Base-by-base conservation (phyloP, 257 asterid genomes). In the Leonotis leonurus region DNA sequence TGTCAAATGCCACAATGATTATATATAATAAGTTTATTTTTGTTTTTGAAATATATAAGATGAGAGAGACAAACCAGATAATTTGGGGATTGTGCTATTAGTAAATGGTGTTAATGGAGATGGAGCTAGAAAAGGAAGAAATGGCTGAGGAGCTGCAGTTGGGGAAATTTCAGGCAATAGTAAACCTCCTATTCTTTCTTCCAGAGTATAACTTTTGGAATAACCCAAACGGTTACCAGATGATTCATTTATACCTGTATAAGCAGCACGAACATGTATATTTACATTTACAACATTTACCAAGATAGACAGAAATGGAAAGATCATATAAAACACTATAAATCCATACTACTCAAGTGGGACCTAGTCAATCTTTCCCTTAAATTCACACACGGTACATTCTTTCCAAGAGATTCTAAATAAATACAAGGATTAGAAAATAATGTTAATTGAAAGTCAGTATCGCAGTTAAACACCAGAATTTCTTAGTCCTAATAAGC, bases 91-190 rank as follows among this genome's bases (percentile, higher is more conserved):
- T 12, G 94, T 85, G 81, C 85, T 85, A 64, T 89, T 89, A 25
- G 96, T 78, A 81, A 89, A 93, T 44, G 99, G 97, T 21, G 95
- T 72, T 81, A 89, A 69, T 8, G 97, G 97, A 67, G 99, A 93
- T 50, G 99, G 99, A 30, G 99, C 99, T 12, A 85, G 80, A 69
- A 89, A 81, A 67, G 99, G 99, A 57, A 89, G 88, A 68, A 83
- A 79, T 25, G 96, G 96, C 78, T 73, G 83, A 56, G 99, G 94
- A 65, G 92, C 65, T 51, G 80, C 75, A 55, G 58, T 74, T 7
- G 95, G 97, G 30, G 95, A 77, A 33, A 39, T 79, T 66, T 76
- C 71, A 0, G 87, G 96, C 57, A 89, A 60, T 73, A 83, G 86
- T n/a, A 30, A 78, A 70, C 81, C 89, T 30, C 77, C 85, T 56